phyloP scores from a whole-genome alignment of 73 alveolate genomes.

The Uronychia setigera region DNA sequence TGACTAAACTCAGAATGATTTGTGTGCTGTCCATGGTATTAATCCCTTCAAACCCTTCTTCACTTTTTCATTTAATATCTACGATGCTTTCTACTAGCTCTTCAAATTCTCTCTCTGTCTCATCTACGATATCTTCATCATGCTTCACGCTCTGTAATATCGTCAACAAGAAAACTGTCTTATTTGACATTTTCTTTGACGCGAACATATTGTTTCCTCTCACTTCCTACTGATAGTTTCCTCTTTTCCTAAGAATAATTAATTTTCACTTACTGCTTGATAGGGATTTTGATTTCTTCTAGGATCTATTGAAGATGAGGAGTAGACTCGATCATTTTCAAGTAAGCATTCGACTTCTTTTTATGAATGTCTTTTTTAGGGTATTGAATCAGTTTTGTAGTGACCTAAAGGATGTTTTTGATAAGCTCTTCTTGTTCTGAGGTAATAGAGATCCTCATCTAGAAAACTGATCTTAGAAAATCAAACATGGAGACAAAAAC shows the following conservation, averaged over 20 bases:
- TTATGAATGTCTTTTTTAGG: not conserved
- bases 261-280: not conserved
- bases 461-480: not conserved
- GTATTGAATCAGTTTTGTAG: not conserved
- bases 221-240: not conserved
- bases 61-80: constrained; percentile 27
- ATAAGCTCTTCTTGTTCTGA: not conserved
- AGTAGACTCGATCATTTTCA: not conserved
- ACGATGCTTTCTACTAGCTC: constrained; percentile 7
- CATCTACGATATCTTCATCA: constrained; percentile 10
- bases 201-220: not conserved
- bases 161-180: not conserved
- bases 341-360: not conserved
- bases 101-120: constrained; percentile 46
- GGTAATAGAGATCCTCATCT: not conserved
- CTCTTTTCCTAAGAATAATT: not conserved
- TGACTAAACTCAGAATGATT: constrained; percentile 19
- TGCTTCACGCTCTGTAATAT: not conserved
- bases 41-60: constrained; percentile 39
- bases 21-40: constrained; percentile 46
- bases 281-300: not conserved
- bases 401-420: not conserved
- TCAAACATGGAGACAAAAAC: not conserved
- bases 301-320: not conserved
- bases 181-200: not conserved